These are phyloP conservation scores for Dioscorea alata DNA, from an alignment of 106 monocot species.

Conservation along the genomic window DNA sequence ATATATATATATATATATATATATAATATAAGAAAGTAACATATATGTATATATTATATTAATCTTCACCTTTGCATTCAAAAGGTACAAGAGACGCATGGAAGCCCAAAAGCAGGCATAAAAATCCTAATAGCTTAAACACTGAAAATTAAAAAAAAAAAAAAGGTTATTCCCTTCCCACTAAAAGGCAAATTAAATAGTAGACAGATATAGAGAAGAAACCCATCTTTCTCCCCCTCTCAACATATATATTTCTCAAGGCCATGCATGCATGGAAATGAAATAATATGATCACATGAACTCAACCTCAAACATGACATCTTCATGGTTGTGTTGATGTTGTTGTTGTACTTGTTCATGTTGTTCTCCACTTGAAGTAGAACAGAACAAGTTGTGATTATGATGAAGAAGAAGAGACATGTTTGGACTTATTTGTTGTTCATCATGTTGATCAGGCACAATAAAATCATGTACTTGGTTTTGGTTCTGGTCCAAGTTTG, in stretches of 20 bases:
- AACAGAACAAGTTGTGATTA: conserved; percentile 23
- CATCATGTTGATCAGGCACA: too few relatives aligned
- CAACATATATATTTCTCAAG: background rate
- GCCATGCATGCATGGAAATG: background rate
- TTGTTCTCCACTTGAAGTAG: conserved; percentile 13
- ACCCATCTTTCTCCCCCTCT: background rate
- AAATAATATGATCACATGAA: conserved; percentile 16
- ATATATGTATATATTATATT: too few relatives aligned
- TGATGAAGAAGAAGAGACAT: conserved; percentile 11
- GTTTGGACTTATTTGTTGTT: background rate
- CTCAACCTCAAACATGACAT: conserved; percentile 42
- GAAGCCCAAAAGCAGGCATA: background rate
- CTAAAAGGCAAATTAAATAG: conserved; percentile 3
- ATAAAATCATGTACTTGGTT: too few relatives aligned
- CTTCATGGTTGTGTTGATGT: too few relatives aligned
- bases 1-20: too few relatives aligned
- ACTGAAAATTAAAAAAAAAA: background rate
- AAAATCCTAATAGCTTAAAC: background rate
- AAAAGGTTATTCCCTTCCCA: conserved; percentile 7
- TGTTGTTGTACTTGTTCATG: too few relatives aligned
- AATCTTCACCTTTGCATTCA: too few relatives aligned
- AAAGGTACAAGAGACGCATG: background rate
- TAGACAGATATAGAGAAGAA: background rate
- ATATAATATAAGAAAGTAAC: too few relatives aligned
- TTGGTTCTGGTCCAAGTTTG: background rate